Evolutionary conservation across 2,329 filamentous ascomycete species (phyloP).

Genomic region (Alternaria ventricosa): DNA sequence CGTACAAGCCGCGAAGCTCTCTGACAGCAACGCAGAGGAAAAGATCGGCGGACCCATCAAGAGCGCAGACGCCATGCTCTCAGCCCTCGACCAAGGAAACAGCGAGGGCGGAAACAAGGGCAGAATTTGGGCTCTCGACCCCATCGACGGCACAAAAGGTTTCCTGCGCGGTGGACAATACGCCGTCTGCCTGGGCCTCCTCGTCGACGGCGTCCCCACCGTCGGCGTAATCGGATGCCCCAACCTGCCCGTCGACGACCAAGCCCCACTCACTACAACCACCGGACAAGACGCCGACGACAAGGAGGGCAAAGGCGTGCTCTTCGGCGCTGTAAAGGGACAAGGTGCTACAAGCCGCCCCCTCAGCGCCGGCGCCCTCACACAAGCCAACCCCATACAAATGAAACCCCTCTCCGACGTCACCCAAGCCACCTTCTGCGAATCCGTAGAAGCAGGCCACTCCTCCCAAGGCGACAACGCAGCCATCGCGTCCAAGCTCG

Average conservation of each 20-base stretch:
- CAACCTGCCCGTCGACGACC: constrained; percentile 89
- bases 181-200: constrained; percentile 88
- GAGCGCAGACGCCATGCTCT: constrained; percentile 68
- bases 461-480: constrained; percentile 89
- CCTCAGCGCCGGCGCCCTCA: constrained; percentile 64
- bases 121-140: constrained; percentile 94
- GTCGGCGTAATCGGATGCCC: constrained; percentile 95
- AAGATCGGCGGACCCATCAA: constrained; percentile 73
- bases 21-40: constrained; percentile 68
- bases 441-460: constrained; percentile 93
- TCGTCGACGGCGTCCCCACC: constrained; percentile 92
- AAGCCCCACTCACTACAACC: constrained; percentile 70
- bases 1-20: constrained; percentile 74
- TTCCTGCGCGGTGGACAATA: constrained; percentile 97
- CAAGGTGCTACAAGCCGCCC: constrained; percentile 82
- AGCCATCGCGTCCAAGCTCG: constrained; percentile 80
- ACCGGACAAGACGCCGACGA: constrained; percentile 78
- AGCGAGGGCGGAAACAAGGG: constrained; percentile 75
- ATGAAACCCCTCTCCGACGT: constrained; percentile 83
- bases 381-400: constrained; percentile 67
- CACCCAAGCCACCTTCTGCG: constrained; percentile 86
- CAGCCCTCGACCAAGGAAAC: constrained; percentile 65
- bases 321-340: constrained; percentile 84
- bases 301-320: constrained; percentile 77
- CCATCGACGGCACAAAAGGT: constrained; percentile 97